These are phyloP conservation scores for Cornus kousa DNA, from an alignment of 148 eudicot genomes.

Conservation along the genomic window DNA sequence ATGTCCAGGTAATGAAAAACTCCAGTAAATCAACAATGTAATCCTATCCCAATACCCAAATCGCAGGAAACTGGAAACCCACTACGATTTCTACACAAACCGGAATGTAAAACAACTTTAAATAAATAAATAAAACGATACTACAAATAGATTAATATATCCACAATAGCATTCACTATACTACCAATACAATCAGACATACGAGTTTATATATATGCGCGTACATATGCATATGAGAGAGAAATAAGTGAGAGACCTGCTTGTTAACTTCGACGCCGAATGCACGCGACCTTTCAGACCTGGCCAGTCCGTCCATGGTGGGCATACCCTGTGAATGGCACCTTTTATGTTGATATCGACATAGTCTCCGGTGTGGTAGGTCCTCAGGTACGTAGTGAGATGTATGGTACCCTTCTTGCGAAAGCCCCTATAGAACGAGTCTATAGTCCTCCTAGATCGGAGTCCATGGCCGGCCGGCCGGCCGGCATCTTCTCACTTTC, in stretches of 20 bases:
- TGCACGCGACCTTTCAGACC: slow-evolving; percentile 1
- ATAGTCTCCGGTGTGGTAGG: neutral
- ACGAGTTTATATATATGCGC: neutral
- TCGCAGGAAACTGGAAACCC: no score
- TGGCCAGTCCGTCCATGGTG: neutral
- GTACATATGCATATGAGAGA: neutral
- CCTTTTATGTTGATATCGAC: neutral
- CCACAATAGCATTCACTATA: neutral
- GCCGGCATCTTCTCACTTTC: neutral
- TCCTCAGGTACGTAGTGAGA: neutral
- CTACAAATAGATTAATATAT: neutral
- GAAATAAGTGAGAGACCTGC: neutral
- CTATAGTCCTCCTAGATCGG: neutral
- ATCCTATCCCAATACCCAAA: neutral
- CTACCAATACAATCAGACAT: neutral
- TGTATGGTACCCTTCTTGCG: neutral
- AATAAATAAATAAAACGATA: neutral
- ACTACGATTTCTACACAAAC: neutral
- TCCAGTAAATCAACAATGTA: neutral
- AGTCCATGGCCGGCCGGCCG: neutral
- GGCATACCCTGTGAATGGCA: slow-evolving; percentile 3
- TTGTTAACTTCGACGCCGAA: slow-evolving; percentile 1
- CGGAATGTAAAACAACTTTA: no score
- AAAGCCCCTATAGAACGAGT: neutral
- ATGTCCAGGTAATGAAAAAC: no score